Base-by-base conservation (phyloP, 495 filamentous ascomycete species). In the Rostrohypoxylon terebratum region DNA sequence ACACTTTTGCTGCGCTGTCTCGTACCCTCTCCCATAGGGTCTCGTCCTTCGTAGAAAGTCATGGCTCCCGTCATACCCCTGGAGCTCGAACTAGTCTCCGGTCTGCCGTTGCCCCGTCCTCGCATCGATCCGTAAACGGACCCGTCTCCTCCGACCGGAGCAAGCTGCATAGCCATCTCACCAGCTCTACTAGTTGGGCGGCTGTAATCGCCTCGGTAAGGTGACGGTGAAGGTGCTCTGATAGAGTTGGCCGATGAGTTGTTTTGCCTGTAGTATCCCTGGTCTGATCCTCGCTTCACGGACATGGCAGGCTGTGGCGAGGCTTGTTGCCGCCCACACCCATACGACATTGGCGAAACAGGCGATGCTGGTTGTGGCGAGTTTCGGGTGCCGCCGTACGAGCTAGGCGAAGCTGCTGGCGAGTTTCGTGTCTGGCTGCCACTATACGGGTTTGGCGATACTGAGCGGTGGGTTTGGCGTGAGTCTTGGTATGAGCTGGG, bases 91-190 rank as follows among this genome's bases (percentile, higher is more conserved):
- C 82, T 81, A 9, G 77, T 80, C 7, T 74, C 79, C 0, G 80
- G 80, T 16, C 83, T 77, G 11, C 77, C 76, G 31, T 77, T 77
- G 3, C 72, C 73, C 48, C 84, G 69, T 14, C 85, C 79, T 1
- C 86, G 79, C 72, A 84, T 80, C 14, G 88, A 90, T 28, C 87
- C 86, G 23, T 71, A 77, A 4, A 75, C 72, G 13, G 76, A 79
- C 3, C 69, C 71, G 25, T 75, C 69, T 10, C 73, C 70, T 8
- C 77, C 74, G 18, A 71, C 77, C 4, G 85, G 86, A 14, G 93
- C 92, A 34, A 97, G 86, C 82, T 94, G 91, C 66, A 96, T 82
- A 44, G 94, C 92, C 92, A 94, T 94, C 36, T 90, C 90, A 25
- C 84, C 85, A 42, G 69, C 76, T 25, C 90, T 88, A 77, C 91